phyloP scores from a whole-genome alignment of 2,329 filamentous ascomycete species.

The Xylariales sp. region DNA sequence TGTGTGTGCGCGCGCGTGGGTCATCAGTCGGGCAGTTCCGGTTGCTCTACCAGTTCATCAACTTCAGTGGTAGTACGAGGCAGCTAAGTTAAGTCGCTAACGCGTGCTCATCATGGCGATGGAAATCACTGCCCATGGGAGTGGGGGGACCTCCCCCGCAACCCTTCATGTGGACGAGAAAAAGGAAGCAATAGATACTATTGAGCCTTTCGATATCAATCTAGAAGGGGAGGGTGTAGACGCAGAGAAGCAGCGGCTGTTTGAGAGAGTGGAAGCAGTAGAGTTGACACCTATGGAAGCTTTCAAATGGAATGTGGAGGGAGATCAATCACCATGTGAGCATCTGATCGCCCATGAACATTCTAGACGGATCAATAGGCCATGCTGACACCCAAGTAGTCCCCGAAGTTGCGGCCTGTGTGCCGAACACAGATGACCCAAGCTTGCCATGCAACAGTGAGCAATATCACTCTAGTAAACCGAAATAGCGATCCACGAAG shows the following conservation, averaged over 20 bases:
- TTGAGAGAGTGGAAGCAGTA: conserved; percentile 18
- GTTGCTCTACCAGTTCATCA: no score
- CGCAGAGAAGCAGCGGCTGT: conserved; percentile 11
- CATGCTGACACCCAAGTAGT: conserved; percentile 19
- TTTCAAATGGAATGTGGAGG: conserved; percentile 30
- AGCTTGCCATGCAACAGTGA: conserved; percentile 25
- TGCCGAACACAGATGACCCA: conserved; percentile 28
- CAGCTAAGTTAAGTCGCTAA: no score
- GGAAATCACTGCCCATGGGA: no score
- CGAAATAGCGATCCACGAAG: no score
- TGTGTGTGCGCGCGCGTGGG: no score
- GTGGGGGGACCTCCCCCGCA: no score
- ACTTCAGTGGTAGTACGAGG: no score
- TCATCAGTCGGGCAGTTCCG: no score
- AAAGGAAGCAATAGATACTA: conserved; percentile 2
- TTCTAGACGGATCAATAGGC: no score
- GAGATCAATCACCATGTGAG: conserved; percentile 31
- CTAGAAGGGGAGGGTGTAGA: conserved; percentile 7
- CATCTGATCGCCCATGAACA: not conserved
- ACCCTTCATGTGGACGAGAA: conserved; percentile 11
- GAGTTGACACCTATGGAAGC: conserved; percentile 29
- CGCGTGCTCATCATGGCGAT: no score
- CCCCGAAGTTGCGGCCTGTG: conserved; percentile 30
- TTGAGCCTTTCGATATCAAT: conserved; percentile 4
- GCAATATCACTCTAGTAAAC: no score